phyloP scores from a whole-genome alignment of 2,329 filamentous ascomycete genomes.

The Cladophialophora carrionii region DNA sequence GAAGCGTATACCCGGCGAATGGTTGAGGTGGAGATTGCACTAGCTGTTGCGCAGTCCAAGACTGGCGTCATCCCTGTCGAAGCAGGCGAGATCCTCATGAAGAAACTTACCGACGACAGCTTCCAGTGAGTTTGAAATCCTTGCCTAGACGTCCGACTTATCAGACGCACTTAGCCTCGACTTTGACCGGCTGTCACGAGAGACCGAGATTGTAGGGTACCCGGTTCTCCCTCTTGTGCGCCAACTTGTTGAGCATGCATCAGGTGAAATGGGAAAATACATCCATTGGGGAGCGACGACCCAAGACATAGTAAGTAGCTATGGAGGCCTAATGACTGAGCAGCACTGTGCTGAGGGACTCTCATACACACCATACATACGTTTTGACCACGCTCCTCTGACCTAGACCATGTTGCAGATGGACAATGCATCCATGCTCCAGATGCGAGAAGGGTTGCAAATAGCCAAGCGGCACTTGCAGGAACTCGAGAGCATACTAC shows the following conservation, averaged over 20 bases:
- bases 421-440: constrained; percentile 58
- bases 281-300: constrained; percentile 64
- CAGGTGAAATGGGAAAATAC: constrained; percentile 47
- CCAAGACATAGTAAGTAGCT: constrained; percentile 53
- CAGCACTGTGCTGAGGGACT: too few species aligned
- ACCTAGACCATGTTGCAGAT: constrained; percentile 41
- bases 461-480: constrained; percentile 54
- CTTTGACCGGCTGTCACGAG: constrained; percentile 35
- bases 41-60: constrained; percentile 38
- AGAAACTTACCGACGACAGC: constrained; percentile 20
- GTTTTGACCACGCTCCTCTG: not conserved
- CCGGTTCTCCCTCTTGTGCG: constrained; percentile 39
- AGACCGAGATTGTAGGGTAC: constrained; percentile 41
- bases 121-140: constrained; percentile 28
- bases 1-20: constrained; percentile 37
- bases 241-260: constrained; percentile 36
- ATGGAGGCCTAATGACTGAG: not conserved
- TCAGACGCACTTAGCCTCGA: constrained; percentile 3
- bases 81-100: constrained; percentile 35
- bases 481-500: constrained; percentile 51
- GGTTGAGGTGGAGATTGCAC: constrained; percentile 37
- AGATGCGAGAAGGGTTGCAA: constrained; percentile 56
- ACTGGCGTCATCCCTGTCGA: constrained; percentile 37
- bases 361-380: too few species aligned
- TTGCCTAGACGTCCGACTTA: not conserved